Conservation (phyloP, 163 green algal species). For the Chlamydomonas reinhardtii region DNA sequence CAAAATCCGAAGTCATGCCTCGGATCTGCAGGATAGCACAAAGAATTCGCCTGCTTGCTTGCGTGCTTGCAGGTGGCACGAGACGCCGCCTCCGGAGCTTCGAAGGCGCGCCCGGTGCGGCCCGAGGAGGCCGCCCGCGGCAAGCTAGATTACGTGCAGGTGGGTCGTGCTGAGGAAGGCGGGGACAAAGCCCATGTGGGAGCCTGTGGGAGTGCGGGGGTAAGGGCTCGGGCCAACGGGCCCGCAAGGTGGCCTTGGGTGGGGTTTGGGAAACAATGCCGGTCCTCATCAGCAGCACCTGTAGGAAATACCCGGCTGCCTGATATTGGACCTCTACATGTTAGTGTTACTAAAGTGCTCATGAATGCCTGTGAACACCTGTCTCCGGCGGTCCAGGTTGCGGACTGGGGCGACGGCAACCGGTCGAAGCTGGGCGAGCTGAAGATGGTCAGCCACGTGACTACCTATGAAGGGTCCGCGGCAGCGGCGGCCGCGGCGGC, state of each 20-base stretch:
- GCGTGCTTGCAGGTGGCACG: not conserved
- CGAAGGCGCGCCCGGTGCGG: not conserved
- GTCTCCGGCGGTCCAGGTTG: constrained; percentile 4
- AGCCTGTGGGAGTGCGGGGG: too few species aligned
- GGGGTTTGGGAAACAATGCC: too few species aligned
- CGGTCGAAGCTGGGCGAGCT: constrained; percentile 36
- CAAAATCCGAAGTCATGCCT: not conserved
- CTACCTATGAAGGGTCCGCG: not conserved
- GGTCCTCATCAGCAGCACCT: too few species aligned
- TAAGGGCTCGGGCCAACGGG: not conserved
- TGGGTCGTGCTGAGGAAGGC: not conserved
- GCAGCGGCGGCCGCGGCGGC: not conserved
- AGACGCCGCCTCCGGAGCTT: not conserved
- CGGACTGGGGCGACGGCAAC: constrained; percentile 41
- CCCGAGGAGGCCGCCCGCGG: constrained; percentile 27
- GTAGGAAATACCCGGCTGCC: too few species aligned
- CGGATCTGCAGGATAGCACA: not conserved
- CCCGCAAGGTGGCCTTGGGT: too few species aligned
- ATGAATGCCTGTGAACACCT: too few species aligned
- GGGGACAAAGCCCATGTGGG: too few species aligned
- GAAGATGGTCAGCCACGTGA: not conserved
- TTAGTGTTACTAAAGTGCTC: too few species aligned
- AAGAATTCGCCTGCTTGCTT: not conserved
- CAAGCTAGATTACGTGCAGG: constrained; percentile 48
- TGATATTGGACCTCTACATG: too few species aligned